A percentile compares a stretch with the other conserved stretches of the same genome.
These are phyloP conservation scores for Zancudomyces culisetae DNA, from an alignment of 371 early-diverging fungal species.

Conservation along the genomic window DNA sequence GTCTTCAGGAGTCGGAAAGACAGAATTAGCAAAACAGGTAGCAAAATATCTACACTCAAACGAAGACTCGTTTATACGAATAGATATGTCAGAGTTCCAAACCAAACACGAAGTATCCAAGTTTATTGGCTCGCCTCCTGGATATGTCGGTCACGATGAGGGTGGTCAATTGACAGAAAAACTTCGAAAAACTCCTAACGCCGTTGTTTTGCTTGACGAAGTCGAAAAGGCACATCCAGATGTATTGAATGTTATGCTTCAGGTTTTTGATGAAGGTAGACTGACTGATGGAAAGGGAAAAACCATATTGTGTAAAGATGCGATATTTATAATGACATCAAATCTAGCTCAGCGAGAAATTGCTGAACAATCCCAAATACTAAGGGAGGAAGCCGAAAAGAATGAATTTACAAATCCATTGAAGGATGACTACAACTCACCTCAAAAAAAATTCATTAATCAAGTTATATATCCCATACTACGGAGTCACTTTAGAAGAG, in stretches of 20 bases:
- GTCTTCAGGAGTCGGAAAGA: slow-evolving; percentile 72
- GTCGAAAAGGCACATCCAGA: slow-evolving; percentile 70
- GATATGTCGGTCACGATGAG: slow-evolving; percentile 68
- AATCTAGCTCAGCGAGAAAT: slow-evolving; percentile 50
- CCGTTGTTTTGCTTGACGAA: slow-evolving; percentile 68
- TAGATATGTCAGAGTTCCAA: slow-evolving; percentile 74
- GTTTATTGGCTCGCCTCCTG: slow-evolving; percentile 64
- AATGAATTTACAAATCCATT: neutral
- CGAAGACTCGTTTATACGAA: slow-evolving; percentile 47
- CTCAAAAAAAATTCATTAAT: slow-evolving; percentile 32
- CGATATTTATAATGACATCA: slow-evolving; percentile 51
- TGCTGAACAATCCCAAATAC: slow-evolving; percentile 31
- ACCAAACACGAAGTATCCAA: slow-evolving; percentile 51
- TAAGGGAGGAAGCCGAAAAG: slow-evolving; percentile 28
- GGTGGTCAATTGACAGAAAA: slow-evolving; percentile 67
- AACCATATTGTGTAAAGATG: slow-evolving; percentile 38
- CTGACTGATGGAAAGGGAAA: slow-evolving; percentile 57
- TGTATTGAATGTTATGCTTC: slow-evolving; percentile 59
- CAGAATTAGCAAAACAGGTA: slow-evolving; percentile 63
- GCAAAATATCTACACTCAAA: slow-evolving; percentile 58
- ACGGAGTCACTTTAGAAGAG: slow-evolving; percentile 32
- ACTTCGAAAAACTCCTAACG: slow-evolving; percentile 55
- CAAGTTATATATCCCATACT: slow-evolving; percentile 35
- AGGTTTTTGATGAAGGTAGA: slow-evolving; percentile 66
- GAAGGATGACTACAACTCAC: slow-evolving; percentile 20